phyloP scores from a whole-genome alignment of 1,139 yeast species.

The Debaryomyces robertsiae region DNA sequence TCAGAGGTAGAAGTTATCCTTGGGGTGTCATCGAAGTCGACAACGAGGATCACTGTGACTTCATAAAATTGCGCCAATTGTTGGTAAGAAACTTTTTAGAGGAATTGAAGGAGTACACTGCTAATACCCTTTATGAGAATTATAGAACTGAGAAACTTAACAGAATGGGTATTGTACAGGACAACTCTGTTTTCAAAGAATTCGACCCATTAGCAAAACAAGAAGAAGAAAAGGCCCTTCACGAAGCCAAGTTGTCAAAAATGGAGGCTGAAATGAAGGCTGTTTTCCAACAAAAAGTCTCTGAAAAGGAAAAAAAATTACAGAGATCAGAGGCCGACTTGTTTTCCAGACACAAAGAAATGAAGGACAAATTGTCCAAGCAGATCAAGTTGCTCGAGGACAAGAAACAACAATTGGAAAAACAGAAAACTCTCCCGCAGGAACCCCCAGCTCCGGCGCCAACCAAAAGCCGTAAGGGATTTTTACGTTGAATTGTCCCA shows the following conservation, averaged over 20 bases:
- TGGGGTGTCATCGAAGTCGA: constrained; percentile 99
- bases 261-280: constrained; percentile 97
- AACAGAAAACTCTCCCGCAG: constrained; percentile 57
- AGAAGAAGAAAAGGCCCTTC: constrained; percentile 90
- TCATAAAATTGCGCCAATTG: constrained; percentile 85
- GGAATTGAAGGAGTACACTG: constrained; percentile 88
- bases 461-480: constrained; percentile 55
- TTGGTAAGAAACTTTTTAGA: constrained; percentile 89
- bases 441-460: constrained; percentile 54
- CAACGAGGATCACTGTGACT: constrained; percentile 93
- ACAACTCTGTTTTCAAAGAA: constrained; percentile 86
- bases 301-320: constrained; percentile 95
- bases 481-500: constrained; percentile 41
- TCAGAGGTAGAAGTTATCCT: constrained; percentile 93
- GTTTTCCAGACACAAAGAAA: constrained; percentile 92
- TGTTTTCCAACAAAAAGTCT: constrained; percentile 94
- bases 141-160: constrained; percentile 84
- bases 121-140: constrained; percentile 76
- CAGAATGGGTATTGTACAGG: constrained; percentile 90
- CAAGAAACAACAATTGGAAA: constrained; percentile 82
- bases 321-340: constrained; percentile 97
- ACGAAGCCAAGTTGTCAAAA: constrained; percentile 90
- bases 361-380: constrained; percentile 90
- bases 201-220: constrained; percentile 92
- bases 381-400: constrained; percentile 91